Percentiles rank a stretch among this genome's conserved stretches.
Evolutionary conservation across 306 rosid species (phyloP).

Genomic region (Phaseolus lunatus): DNA sequence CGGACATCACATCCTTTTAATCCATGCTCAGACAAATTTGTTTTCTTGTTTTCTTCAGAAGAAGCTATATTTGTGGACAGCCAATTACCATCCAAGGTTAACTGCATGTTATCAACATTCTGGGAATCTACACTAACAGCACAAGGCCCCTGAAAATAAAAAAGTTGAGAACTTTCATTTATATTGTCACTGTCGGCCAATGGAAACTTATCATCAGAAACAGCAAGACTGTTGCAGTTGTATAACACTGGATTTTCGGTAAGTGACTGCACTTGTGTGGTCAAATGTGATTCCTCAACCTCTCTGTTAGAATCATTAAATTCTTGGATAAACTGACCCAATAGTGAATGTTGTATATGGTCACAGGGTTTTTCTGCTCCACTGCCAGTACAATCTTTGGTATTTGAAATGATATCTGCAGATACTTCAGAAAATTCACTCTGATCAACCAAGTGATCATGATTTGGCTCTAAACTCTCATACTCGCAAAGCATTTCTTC

Average conservation of each 20-base stretch:
- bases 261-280: conserved; percentile 25
- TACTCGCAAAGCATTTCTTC: conserved; percentile 36
- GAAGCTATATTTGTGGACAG: conserved; percentile 41
- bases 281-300: conserved; percentile 41
- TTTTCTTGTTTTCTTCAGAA: conserved; percentile 46
- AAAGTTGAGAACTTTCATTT: conserved; percentile 44
- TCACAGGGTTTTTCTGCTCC: conserved; percentile 41
- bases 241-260: conserved; percentile 32
- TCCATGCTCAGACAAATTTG: conserved; percentile 41
- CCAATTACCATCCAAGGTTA: conserved; percentile 43
- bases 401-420: conserved; percentile 37
- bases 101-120: conserved; percentile 23
- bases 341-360: conserved; percentile 6
- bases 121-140: conserved; percentile 41
- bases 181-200: conserved; percentile 38
- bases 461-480: conserved; percentile 36
- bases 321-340: conserved; percentile 40
- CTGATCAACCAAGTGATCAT: conserved; percentile 30
- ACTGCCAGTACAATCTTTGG: not conserved
- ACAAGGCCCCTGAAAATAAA: conserved; percentile 47
- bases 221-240: conserved; percentile 36
- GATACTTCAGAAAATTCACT: conserved; percentile 32
- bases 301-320: conserved; percentile 25
- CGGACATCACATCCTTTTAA: conserved; percentile 35
- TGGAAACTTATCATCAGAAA: conserved; percentile 25